Percentiles rank a stretch among this genome's conserved stretches.
Evolutionary conservation across 129 eudicot genomes (phyloP).

Genomic region (Pittosporum tobira): DNA sequence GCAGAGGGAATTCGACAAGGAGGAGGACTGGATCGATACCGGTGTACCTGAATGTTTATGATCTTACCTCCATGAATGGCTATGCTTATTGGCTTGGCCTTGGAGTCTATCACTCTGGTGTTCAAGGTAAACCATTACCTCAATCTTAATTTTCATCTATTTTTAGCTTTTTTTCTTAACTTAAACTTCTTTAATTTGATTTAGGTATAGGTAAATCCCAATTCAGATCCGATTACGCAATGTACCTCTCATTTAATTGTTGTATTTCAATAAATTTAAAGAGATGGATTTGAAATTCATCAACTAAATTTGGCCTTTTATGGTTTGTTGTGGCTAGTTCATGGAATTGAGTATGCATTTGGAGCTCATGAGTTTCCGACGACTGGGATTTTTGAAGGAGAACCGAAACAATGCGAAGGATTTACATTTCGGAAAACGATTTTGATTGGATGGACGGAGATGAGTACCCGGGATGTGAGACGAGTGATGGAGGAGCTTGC

Average conservation of each 20-base stretch:
- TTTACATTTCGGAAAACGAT: constrained; percentile 67
- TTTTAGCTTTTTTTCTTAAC: background rate
- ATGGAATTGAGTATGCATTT: constrained; percentile 86
- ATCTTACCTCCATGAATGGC: constrained; percentile 72
- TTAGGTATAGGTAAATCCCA: background rate
- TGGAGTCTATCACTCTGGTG: constrained; percentile 88
- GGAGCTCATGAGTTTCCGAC: constrained; percentile 83
- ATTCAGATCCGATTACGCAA: background rate
- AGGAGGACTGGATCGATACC: constrained; percentile 50
- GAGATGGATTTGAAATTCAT: too few species aligned
- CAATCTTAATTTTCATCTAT: background rate
- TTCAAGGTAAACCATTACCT: constrained; percentile 46
- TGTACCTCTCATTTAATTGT: too few species aligned
- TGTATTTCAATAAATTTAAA: too few species aligned
- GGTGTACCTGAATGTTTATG: constrained; percentile 72
- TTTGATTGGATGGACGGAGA: constrained; percentile 68
- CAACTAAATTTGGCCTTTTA: too few species aligned
- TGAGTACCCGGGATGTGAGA: constrained; percentile 43
- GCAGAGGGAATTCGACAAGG: constrained; percentile 47
- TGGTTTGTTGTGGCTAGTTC: constrained; percentile 51
- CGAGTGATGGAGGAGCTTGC: constrained; percentile 61
- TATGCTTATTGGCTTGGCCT: constrained; percentile 92
- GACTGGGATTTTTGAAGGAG: constrained; percentile 76
- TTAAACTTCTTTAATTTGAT: background rate
- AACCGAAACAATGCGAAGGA: constrained; percentile 79